These are phyloP conservation scores for Pinus albicaulis DNA, from an alignment of 75 land plant genomes.

Conservation along the genomic window DNA sequence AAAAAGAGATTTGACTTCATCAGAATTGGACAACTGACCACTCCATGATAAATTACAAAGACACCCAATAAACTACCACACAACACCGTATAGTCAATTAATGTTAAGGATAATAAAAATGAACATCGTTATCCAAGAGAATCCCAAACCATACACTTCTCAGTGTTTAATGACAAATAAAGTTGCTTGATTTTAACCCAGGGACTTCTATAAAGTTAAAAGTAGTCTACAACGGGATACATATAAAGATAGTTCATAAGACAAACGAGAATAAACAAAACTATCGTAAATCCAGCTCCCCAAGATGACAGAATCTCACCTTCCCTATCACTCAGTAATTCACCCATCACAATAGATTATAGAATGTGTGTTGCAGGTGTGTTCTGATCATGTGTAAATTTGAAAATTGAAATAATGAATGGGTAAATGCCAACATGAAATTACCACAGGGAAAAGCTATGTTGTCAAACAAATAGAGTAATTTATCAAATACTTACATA, in stretches of 20 bases:
- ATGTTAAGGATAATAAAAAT: neutral
- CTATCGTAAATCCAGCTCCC: neutral
- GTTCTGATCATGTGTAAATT: no score
- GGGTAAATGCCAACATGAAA: no score
- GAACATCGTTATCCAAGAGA: neutral
- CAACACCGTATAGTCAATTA: neutral
- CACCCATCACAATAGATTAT: neutral
- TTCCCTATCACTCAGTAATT: neutral
- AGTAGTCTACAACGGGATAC: neutral
- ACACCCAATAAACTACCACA: neutral
- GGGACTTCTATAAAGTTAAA: neutral
- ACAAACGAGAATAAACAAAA: neutral
- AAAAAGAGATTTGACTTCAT: neutral
- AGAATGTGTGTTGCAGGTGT: neutral
- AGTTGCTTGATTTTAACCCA: neutral
- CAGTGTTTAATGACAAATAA: neutral
- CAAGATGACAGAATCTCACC: neutral
- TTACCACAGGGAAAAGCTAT: no score
- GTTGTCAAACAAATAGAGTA: no score
- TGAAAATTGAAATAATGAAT: no score
- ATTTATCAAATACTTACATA: no score
- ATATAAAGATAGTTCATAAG: neutral
- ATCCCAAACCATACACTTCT: neutral
- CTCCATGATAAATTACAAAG: neutral
- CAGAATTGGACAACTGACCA: neutral